Conservation (phyloP, 495 filamentous ascomycete genomes). For the Coniosporium apollinis region DNA sequence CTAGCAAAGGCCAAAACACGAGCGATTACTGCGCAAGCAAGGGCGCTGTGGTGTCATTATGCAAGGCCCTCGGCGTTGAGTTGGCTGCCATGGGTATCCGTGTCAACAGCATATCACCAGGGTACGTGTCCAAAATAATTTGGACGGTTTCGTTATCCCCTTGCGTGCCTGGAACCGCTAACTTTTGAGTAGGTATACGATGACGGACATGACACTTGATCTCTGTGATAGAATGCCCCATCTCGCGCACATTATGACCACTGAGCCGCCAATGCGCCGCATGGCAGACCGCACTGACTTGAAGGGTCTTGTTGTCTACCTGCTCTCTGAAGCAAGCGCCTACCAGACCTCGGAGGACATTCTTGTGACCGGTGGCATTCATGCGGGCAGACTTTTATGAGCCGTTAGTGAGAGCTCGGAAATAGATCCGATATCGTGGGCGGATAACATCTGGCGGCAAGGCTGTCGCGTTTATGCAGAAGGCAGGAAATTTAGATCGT, state of each 20-base stretch:
- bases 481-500: too few relatives aligned
- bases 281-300: slow-evolving; percentile 5
- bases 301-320: slow-evolving; percentile 2
- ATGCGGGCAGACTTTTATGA: background rate
- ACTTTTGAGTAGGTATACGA: slow-evolving; percentile 2
- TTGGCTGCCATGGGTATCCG: background rate
- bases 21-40: too few relatives aligned
- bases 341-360: slow-evolving; percentile 1
- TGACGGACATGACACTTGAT: slow-evolving; percentile 5
- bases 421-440: too few relatives aligned
- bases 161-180: too few relatives aligned
- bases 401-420: too few relatives aligned
- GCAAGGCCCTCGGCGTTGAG: background rate
- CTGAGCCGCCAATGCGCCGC: slow-evolving; percentile 3
- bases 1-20: too few relatives aligned
- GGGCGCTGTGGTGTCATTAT: background rate
- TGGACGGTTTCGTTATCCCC: too few relatives aligned
- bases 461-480: too few relatives aligned
- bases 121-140: too few relatives aligned
- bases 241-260: slow-evolving; percentile 1
- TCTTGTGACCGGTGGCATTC: slow-evolving; percentile 1
- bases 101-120: slow-evolving; percentile 2
- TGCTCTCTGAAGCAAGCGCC: slow-evolving; percentile 4
- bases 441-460: too few relatives aligned
- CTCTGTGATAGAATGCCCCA: slow-evolving; percentile 1